Base-by-base conservation (phyloP, 2,329 filamentous ascomycete genomes). In the Hypoxylon sp. region DNA sequence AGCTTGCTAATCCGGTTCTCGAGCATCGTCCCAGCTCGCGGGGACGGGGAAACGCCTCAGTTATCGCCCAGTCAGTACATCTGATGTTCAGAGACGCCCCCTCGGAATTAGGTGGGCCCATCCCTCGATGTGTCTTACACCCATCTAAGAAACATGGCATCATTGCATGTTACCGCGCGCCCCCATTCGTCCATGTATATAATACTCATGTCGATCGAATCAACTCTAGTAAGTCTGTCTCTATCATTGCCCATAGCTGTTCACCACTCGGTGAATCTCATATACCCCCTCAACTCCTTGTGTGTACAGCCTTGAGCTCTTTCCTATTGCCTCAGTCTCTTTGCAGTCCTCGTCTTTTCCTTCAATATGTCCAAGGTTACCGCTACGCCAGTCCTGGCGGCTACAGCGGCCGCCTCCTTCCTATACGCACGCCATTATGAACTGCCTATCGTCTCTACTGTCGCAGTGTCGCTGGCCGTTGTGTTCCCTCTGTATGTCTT, bases 401-500 rank as follows among this genome's bases (percentile, higher is more conserved):
- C 62, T 33, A 73, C 76, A 7, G 71, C 72, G 8, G 70, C 73
- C 35, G 71, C 68, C 30, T 76, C 74, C 5, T 72, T 77, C 40
- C 44, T 74, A 35, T 73, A 67, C 37, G 72, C 73, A 10, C 75
- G 69, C 37, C 68, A 75, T 37, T 58, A 73, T 25, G 75, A 76
- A 57, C 54, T 71, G 22, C 72, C 75, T 5, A 27, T 75, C n/a
- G 30, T 40, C 0, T 61, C 62, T 37, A 76, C 70, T 4, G 53
- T 77, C 17, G 66, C 33, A 2, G 42, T 53, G 3, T 66, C 75
- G 10, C 37, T 73, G 20, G 68, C 70, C 6, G 62, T 63, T 7
- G 70, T 69, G 5, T 55, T 78, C 35, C 72, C 76, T 17, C 25
- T 77, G 11, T 82, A 81, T 62, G 60, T 77, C 30, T 20, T 77